A percentile compares a stretch with the other conserved stretches of the same genome.
These are phyloP conservation scores for Saturnispora mendoncae DNA, from an alignment of 805 yeast genomes.

Conservation along the genomic window DNA sequence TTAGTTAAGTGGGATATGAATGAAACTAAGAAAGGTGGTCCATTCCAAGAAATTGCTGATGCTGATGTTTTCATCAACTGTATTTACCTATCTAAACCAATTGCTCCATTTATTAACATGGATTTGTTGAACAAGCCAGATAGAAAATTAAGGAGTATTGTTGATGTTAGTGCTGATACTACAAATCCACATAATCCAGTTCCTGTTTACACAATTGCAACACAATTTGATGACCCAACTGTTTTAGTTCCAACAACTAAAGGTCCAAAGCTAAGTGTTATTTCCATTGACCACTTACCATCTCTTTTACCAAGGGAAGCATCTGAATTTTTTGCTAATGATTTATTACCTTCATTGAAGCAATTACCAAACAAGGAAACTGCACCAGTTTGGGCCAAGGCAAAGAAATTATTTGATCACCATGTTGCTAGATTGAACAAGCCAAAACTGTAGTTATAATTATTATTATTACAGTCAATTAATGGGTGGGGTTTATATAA, in stretches of 20 bases:
- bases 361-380: slow-evolving; percentile 72
- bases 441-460: slow-evolving; percentile 30
- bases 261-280: slow-evolving; percentile 84
- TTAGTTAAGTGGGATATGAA: slow-evolving; percentile 92
- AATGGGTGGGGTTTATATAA: too few relatives aligned
- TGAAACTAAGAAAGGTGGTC: slow-evolving; percentile 96
- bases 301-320: slow-evolving; percentile 95
- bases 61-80: slow-evolving; percentile 92
- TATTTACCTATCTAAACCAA: slow-evolving; percentile 87
- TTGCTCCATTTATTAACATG: slow-evolving; percentile 78
- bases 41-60: slow-evolving; percentile 82
- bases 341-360: slow-evolving; percentile 81
- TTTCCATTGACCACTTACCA: slow-evolving; percentile 95
- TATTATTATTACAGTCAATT: neutral
- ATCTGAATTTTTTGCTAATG: slow-evolving; percentile 81
- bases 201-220: slow-evolving; percentile 86
- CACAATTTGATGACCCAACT: slow-evolving; percentile 87
- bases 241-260: slow-evolving; percentile 67
- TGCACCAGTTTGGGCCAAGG: slow-evolving; percentile 89
- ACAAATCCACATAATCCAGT: slow-evolving; percentile 98
- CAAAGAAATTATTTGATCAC: slow-evolving; percentile 72
- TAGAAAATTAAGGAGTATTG: slow-evolving; percentile 84
- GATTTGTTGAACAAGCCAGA: slow-evolving; percentile 54
- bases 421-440: slow-evolving; percentile 67
- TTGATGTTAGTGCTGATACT: slow-evolving; percentile 97